A percentile compares a stretch with the other conserved stretches of the same genome.
Evolutionary conservation across 73 alveolate species (phyloP).

Genomic region (Paramecium pentaurelia): DNA sequence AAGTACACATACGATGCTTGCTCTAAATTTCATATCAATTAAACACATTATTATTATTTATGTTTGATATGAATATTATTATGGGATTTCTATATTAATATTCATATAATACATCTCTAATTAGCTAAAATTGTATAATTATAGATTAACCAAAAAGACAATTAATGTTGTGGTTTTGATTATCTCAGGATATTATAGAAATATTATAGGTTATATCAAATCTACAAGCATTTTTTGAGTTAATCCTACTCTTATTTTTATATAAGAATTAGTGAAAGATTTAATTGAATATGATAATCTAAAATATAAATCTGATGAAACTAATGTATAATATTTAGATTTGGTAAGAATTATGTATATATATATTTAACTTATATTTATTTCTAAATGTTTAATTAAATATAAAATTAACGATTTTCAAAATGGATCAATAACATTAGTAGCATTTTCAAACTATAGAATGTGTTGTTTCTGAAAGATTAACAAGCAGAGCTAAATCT

Average conservation of each 20-base stretch:
- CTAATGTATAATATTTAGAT: background rate
- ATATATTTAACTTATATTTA: background rate
- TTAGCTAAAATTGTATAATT: background rate
- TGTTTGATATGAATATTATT: background rate
- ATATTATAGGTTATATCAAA: too few species aligned
- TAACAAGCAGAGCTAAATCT: background rate
- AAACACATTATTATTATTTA: background rate
- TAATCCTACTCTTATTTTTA: too few species aligned
- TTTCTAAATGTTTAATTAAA: background rate
- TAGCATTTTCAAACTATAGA: background rate
- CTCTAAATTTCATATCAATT: background rate
- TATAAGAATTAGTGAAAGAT: background rate
- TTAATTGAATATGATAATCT: too few species aligned
- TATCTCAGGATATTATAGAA: background rate
- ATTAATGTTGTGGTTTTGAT: too few species aligned
- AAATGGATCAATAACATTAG: conserved; percentile 27
- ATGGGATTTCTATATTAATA: background rate
- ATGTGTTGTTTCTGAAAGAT: conserved; percentile 36
- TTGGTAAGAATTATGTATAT: background rate
- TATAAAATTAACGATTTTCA: background rate
- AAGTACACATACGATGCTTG: conserved; percentile 16
- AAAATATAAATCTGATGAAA: background rate
- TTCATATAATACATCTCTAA: background rate
- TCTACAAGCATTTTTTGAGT: background rate
- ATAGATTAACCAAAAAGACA: background rate